Base-by-base conservation (phyloP, 768 basidiomycete genomes). In the Lentinula lateritia region DNA sequence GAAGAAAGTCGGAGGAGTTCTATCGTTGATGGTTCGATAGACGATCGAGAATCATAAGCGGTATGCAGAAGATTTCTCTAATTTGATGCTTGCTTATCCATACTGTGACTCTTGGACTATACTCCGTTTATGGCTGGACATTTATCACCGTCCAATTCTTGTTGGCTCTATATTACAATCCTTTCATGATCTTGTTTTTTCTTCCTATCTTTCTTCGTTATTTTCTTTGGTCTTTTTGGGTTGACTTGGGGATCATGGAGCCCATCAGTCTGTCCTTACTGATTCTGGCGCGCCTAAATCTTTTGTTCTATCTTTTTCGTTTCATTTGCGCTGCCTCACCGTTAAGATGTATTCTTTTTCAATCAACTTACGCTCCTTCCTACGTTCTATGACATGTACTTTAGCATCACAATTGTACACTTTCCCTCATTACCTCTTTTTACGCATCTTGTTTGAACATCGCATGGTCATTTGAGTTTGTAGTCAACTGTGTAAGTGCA, bases 161-260 rank as follows among this genome's bases (percentile, higher is more conserved):
- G 46, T 59, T 20, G 38, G 13, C 10, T 39, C n/a, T 43, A 15
- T 43, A 6, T 34, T 43, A 12, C 55, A 28, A 8, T 42, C 28
- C 20, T 45, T 28, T 32, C 20, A 7, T 20, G 6, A 5, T 7
- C 15, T 6, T 34, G 39, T 41, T 50, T 10, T 8, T 38, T 18
- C 35, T 13, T 38, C 41, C 38, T 50, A 12, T 4, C n/a, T 5
- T 38, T 38, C 43, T 32, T 32, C n/a, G 16, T n/a, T 39, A n/a
- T 28, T 16, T 45, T 35, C 28, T 23, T n/a, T 28, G 16, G 6
- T 58, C n/a, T 48, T 38, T 59, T 36, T 43, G 48, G 58, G 35
- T 59, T 38, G 15, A 36, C 23, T 59, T 59, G 15, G 58, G 58
- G 58, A 59, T 59, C 58, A 46, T 46, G 58, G 58, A 59, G 58